Base-by-base conservation (phyloP, 805 yeast species). In the Candida germanica region DNA sequence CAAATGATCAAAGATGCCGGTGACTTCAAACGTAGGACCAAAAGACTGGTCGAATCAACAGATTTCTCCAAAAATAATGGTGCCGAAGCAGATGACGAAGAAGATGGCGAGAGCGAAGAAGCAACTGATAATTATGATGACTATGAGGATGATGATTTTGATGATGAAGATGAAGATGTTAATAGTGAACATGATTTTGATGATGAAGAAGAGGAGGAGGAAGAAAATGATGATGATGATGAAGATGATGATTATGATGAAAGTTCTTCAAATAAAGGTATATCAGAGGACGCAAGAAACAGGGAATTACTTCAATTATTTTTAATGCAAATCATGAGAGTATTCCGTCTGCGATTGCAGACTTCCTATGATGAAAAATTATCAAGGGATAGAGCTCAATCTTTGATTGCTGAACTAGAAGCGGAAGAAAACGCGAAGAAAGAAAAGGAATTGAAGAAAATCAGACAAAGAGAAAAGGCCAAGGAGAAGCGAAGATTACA, bases 251-350 rank as follows among this genome's bases (percentile, higher is more conserved):
- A 51, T 55, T 78, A 72, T 42, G 52, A 46, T 3, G 49, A 49
- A 1, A 53, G 62, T 34, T 64, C 62, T 36, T 54, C 58, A 6
- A 67, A 61, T 29, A 51, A 58, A 3, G 69, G 61, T 39, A 58
- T 61, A 8, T 55, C 62, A 0, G 82, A 80, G 35, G 83, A 77
- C 41, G 82, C 64, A 70, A 55, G 88, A 33, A 61, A 85, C 50
- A 81, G 78, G 49, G 95, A 88, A 59, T 82, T 91, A 9, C 82
- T 89, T 25, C 78, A 83, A 17, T 73, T 87, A 69, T 73, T 89
- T 43, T 87, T 86, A 49, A 70, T 85, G 35, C 83, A 87, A 38
- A 85, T 89, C 1, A 82, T 93, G 4, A 78, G 86, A 35, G 69
- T 87, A 53, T 73, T 89, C 48, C 86, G 84, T 50, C 80, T 77